These are phyloP conservation scores for Berberis vulgaris DNA, from an alignment of 164 flowering plant genomes.

Conservation along the genomic window DNA sequence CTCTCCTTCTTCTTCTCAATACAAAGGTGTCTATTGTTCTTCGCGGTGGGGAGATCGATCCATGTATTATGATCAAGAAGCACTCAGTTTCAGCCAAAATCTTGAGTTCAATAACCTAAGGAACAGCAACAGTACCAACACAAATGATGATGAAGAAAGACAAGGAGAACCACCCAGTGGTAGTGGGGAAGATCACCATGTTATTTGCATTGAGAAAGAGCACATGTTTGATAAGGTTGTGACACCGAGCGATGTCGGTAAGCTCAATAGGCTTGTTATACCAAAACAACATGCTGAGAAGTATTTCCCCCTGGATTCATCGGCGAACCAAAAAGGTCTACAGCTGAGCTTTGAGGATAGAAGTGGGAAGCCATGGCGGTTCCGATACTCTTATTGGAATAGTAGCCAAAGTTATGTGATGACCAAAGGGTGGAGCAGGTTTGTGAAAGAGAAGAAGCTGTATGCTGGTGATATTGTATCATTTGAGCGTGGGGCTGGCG, in stretches of 20 bases:
- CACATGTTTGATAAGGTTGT: constrained; percentile 97
- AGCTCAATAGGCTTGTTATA: constrained; percentile 82
- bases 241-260: constrained; percentile 95
- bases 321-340: constrained; percentile 67
- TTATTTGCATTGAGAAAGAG: constrained; percentile 35
- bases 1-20: constrained; percentile 14
- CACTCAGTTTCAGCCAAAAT: too few species aligned
- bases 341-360: constrained; percentile 78
- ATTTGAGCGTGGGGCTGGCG: constrained; percentile 65
- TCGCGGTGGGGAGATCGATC: background rate
- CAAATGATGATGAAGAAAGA: background rate
- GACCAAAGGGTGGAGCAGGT: constrained; percentile 98
- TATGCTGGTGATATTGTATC: constrained; percentile 91
- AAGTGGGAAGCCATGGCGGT: constrained; percentile 77
- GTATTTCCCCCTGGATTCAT: constrained; percentile 76
- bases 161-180: constrained; percentile 6
- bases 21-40: constrained; percentile 9
- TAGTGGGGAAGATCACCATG: constrained; percentile 1
- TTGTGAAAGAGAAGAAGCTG: constrained; percentile 91
- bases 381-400: constrained; percentile 94
- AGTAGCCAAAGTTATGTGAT: constrained; percentile 99
- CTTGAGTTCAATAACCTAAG: too few species aligned
- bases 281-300: constrained; percentile 97
- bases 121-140: background rate
- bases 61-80: too few species aligned